Percentiles rank a stretch among this genome's conserved stretches.
phyloP scores from a whole-genome alignment of 1,284 basidiomycete genomes.

The Grifola frondosa region DNA sequence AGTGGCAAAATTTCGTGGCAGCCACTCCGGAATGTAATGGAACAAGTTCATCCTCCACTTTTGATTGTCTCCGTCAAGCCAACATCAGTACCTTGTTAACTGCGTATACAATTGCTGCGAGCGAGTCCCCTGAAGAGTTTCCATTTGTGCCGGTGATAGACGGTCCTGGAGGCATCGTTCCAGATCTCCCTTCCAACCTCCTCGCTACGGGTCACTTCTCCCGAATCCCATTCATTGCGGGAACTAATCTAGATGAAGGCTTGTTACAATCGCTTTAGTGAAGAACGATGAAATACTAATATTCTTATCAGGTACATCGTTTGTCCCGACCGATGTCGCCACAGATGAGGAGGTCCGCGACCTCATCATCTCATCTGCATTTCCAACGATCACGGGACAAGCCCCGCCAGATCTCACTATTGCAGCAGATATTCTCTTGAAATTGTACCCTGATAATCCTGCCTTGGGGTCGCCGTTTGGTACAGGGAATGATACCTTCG shows the following conservation, averaged over 20 bases:
- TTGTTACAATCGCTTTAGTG: too few relatives aligned
- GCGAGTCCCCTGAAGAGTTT: too few relatives aligned
- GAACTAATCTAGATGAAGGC: conserved; percentile 18
- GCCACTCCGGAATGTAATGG: conserved; percentile 10
- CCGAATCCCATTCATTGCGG: conserved; percentile 19
- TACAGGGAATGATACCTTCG: conserved; percentile 52
- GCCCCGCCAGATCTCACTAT: conserved; percentile 34
- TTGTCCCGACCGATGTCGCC: conserved; percentile 32
- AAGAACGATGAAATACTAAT: too few relatives aligned
- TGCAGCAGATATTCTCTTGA: conserved; percentile 36
- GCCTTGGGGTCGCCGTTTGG: conserved; percentile 49
- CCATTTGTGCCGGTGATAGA: conserved; percentile 18
- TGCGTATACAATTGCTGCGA: too few relatives aligned
- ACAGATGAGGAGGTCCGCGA: conserved; percentile 30
- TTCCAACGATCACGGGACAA: conserved; percentile 31
- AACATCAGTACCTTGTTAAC: background rate
- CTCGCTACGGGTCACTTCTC: conserved; percentile 15
- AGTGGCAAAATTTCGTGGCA: conserved; percentile 12
- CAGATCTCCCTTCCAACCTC: conserved; percentile 17
- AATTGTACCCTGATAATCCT: conserved; percentile 51
- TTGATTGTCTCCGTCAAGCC: background rate
- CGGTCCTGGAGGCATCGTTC: conserved; percentile 12
- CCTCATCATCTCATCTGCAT: too few relatives aligned
- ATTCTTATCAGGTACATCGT: conserved; percentile 44
- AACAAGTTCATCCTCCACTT: background rate